Conservation (phyloP, 768 basidiomycete species). For the Lactarius tabidus region DNA sequence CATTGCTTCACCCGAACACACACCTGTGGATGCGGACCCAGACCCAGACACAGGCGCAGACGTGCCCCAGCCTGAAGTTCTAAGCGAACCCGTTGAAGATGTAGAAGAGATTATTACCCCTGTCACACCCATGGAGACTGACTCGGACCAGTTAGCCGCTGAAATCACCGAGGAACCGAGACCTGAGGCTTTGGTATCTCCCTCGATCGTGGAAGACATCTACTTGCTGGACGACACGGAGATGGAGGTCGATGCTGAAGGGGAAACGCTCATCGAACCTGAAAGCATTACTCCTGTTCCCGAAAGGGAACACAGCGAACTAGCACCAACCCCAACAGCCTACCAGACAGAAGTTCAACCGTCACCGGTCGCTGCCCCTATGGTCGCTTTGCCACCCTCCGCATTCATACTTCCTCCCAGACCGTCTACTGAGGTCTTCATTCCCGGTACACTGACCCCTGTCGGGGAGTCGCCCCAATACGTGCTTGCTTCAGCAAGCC, state of each 20-base stretch:
- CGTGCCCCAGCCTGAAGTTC: not conserved
- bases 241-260: conserved; percentile 15
- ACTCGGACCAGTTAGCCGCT: not conserved
- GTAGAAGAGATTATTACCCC: not conserved
- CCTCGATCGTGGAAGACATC: not conserved
- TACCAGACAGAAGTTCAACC: not conserved
- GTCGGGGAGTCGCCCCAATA: conserved; percentile 16
- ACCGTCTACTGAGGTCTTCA: conserved; percentile 9
- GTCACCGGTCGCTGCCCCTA: not conserved
- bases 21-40: not conserved
- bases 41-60: not conserved
- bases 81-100: conserved; percentile 5
- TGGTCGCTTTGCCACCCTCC: conserved; percentile 17
- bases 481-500: not conserved
- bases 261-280: not conserved
- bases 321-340: conserved; percentile 1
- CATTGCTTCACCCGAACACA: conserved; percentile 1
- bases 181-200: conserved; percentile 4
- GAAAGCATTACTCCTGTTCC: not conserved
- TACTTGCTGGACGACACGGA: conserved; percentile 1
- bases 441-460: conserved; percentile 18
- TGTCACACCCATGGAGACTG: not conserved
- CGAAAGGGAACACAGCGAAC: conserved; percentile 2
- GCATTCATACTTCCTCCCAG: conserved; percentile 22
- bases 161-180: conserved; percentile 1